Base-by-base conservation (phyloP, 1,284 basidiomycete species). In the Volvariella volvacea region DNA sequence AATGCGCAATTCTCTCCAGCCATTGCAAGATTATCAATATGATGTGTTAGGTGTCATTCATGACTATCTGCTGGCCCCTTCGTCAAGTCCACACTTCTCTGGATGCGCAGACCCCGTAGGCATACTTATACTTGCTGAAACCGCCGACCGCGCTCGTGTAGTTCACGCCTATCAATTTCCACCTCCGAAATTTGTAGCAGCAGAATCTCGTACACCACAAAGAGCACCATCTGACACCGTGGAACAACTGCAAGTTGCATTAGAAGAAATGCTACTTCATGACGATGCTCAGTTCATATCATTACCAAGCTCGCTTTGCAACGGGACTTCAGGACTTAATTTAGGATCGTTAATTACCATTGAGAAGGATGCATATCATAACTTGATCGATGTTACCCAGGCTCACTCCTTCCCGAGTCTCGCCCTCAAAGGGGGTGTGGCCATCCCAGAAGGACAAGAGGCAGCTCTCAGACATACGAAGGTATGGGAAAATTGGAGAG, bases 61-160 rank as follows among this genome's bases (percentile, higher is more conserved):
- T 55, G 92, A 95, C 56, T 92, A 88, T 57, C 59, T 89, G 9
- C 71, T 93, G 16, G 60, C 92, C 14, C 88, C 92, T 0, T 73
- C 76, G 40, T 66, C 70, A 21, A 87, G 62, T 48, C 90, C 91
- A 1, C 85, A 92, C 60, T 87, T 84, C 57, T 65, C 71, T 34
- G 77, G 83, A 8, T 65, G 73, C 8, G 82, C 74, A 59, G 89
- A 94, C 58, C 84, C 91, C 0, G 67, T 74, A 37, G 73, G 81
- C 1, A 80, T 95, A 6, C 48, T 83, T 7, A 49, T 76, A 20
- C 48, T 80, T 3, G 68, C 68, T 1, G 74, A 76, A 49, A 63
- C 63, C 2, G 55, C 59, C 4, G 62, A 62, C 3, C 58, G 60
- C 19, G 62, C 65, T 4, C 69, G 78, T 4, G 58, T 67, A 1